Evolutionary conservation across 495 filamentous ascomycete genomes (phyloP).

Genomic region (Trichoderma asperelloides): DNA sequence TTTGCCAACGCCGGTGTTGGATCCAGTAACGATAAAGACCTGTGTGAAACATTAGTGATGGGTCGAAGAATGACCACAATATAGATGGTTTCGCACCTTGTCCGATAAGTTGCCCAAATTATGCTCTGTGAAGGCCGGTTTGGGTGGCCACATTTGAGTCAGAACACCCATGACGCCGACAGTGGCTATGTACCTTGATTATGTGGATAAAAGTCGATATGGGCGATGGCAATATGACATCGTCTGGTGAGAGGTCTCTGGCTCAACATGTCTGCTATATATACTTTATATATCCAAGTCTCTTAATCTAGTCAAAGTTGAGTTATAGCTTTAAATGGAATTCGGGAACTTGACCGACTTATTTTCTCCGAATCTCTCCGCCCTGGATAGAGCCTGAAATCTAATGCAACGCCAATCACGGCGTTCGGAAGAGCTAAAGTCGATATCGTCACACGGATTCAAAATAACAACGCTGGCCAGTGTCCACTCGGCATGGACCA

Average conservation of each 20-base stretch:
- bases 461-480: neutral
- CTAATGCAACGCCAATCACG: neutral
- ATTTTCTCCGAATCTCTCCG: neutral
- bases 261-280: neutral
- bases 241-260: neutral
- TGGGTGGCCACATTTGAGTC: constrained; percentile 8
- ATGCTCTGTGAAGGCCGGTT: constrained; percentile 9
- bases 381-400: neutral
- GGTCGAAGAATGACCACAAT: neutral
- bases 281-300: neutral
- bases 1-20: constrained; percentile 38
- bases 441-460: neutral
- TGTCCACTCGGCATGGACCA: neutral
- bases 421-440: neutral
- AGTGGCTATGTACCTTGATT: neutral
- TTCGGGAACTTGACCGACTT: neutral
- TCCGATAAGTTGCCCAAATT: neutral
- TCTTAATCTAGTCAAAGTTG: neutral
- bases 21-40: constrained; percentile 43
- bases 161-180: neutral
- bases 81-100: neutral
- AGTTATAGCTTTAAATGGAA: neutral
- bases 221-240: neutral
- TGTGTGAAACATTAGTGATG: neutral
- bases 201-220: neutral